phyloP scores from a whole-genome alignment of 2,329 filamentous ascomycete genomes.

The Penicillium sp. region DNA sequence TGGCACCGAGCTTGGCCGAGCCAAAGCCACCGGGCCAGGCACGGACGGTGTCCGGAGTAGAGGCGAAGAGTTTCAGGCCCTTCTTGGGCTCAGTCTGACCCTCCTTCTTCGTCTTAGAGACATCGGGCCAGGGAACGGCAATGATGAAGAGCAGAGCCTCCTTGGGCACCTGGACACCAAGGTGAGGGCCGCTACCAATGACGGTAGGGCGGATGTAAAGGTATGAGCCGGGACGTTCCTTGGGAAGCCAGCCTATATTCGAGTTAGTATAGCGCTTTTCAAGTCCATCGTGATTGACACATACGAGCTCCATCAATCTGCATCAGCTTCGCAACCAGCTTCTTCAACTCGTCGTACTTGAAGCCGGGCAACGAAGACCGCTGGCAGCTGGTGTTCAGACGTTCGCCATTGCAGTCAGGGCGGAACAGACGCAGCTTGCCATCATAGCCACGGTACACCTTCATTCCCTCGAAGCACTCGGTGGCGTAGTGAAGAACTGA shows the following conservation, averaged over 20 bases:
- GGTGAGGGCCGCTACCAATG: conserved; percentile 73
- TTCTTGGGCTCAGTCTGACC: conserved; percentile 16
- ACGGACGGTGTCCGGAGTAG: conserved; percentile 73
- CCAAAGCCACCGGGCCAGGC: conserved; percentile 93
- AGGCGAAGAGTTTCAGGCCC: conserved; percentile 67
- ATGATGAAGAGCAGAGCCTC: conserved; percentile 90
- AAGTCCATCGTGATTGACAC: conserved; percentile 39
- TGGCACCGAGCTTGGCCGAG: conserved; percentile 86
- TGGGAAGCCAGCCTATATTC: conserved; percentile 67
- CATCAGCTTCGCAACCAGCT: conserved; percentile 68
- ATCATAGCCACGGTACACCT: conserved; percentile 64
- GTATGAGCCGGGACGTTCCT: conserved; percentile 56
- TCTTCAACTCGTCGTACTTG: conserved; percentile 64
- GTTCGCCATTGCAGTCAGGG: conserved; percentile 65
- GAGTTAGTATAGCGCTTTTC: background rate
- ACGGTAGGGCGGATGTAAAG: conserved; percentile 83
- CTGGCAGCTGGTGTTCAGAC: conserved; percentile 52
- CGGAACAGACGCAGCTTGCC: conserved; percentile 71
- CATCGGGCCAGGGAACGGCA: conserved; percentile 43
- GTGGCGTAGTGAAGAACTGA: conserved; percentile 83
- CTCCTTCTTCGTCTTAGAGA: conserved; percentile 24
- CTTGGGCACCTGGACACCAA: conserved; percentile 73
- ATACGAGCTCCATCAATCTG: conserved; percentile 52
- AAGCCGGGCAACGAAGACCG: conserved; percentile 73
- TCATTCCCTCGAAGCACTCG: conserved; percentile 84